These are phyloP conservation scores for Verticillium dahliae DNA, from an alignment of 2,329 filamentous ascomycete species.

Conservation along the genomic window DNA sequence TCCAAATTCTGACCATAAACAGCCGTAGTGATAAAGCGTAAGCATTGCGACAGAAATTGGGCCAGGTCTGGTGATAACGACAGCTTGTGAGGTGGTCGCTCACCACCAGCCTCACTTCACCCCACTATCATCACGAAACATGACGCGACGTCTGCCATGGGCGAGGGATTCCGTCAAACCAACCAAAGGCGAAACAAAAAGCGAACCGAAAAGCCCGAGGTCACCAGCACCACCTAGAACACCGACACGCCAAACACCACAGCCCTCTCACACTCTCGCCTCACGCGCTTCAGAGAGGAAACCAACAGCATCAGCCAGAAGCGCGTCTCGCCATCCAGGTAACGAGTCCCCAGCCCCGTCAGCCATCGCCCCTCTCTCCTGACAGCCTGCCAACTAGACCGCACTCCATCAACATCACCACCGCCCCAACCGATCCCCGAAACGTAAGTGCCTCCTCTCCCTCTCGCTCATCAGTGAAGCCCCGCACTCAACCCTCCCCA, in stretches of 20 bases:
- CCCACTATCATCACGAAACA: slow-evolving; percentile 14
- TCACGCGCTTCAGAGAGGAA: slow-evolving; percentile 8
- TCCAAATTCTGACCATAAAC: too few relatives aligned
- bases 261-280: slow-evolving; percentile 1
- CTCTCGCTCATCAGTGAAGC: not conserved
- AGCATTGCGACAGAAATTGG: too few relatives aligned
- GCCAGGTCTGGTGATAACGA: too few relatives aligned
- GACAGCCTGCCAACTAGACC: slow-evolving; percentile 13
- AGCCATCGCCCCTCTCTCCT: not conserved
- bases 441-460: slow-evolving; percentile 23
- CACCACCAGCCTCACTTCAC: not conserved
- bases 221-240: slow-evolving; percentile 10
- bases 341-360: slow-evolving; percentile 1
- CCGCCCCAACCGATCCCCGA: slow-evolving; percentile 40
- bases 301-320: not conserved
- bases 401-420: slow-evolving; percentile 44
- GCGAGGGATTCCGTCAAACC: not conserved
- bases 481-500: slow-evolving; percentile 4
- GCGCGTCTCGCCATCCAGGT: not conserved
- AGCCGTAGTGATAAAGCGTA: too few relatives aligned
- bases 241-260: not conserved
- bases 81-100: not conserved
- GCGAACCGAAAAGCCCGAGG: slow-evolving; percentile 1
- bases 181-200: not conserved
- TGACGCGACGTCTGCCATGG: slow-evolving; percentile 47